Evolutionary conservation across 352 stramenopile genomes (phyloP).

Genomic region (Phytophthora melonis): DNA sequence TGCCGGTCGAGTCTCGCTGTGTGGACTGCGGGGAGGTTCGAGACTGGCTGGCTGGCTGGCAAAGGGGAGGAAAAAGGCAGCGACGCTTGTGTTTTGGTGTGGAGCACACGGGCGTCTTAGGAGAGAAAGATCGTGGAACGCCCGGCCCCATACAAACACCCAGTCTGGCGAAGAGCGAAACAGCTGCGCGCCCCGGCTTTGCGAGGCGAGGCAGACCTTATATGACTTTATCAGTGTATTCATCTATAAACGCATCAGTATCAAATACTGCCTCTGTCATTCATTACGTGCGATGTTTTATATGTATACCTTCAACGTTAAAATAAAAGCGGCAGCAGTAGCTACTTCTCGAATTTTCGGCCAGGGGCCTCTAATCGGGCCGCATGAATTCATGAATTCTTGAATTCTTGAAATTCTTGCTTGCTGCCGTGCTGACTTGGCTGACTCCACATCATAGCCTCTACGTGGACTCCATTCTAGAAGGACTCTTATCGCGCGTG

Average conservation of each 20-base stretch:
- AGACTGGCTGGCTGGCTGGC: conserved; percentile 40
- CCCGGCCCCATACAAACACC: conserved; percentile 30
- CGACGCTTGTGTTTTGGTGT: conserved; percentile 14
- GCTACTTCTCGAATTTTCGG: conserved; percentile 41
- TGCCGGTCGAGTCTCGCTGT: conserved; percentile 9
- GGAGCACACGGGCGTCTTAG: conserved; percentile 7
- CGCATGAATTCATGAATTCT: too few species aligned
- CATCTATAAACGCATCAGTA: too few species aligned
- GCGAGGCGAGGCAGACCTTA: background rate
- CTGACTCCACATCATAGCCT: too few species aligned
- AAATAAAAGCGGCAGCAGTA: background rate
- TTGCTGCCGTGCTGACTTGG: too few species aligned
- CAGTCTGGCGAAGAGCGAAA: conserved; percentile 4
- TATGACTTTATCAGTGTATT: background rate
- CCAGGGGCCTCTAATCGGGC: too few species aligned
- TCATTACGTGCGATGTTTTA: background rate
- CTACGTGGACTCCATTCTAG: conserved; percentile 21
- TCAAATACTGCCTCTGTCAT: too few species aligned
- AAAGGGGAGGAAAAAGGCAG: conserved; percentile 31
- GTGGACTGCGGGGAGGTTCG: conserved; percentile 39
- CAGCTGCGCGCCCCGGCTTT: background rate
- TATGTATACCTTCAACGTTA: background rate
- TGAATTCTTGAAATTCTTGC: too few species aligned
- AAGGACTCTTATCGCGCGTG: conserved; percentile 3
- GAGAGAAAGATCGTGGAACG: conserved; percentile 41